These are phyloP conservation scores for Emmonsia crescens DNA, from an alignment of 2,329 filamentous ascomycete species.

Conservation along the genomic window DNA sequence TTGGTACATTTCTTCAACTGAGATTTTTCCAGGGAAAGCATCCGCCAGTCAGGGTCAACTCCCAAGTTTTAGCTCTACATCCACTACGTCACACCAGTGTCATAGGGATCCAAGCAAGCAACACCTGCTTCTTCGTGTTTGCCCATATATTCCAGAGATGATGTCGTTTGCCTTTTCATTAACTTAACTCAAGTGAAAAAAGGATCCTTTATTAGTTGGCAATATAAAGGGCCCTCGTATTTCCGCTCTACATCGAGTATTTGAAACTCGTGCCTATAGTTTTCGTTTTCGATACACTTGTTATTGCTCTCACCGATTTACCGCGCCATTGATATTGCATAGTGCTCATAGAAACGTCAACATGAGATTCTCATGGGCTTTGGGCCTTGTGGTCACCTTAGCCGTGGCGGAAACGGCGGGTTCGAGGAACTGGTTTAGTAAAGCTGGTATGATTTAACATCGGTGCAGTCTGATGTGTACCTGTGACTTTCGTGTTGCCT, in stretches of 20 bases:
- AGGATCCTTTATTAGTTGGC: background rate
- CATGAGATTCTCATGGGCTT: slow-evolving; percentile 67
- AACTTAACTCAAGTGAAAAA: background rate
- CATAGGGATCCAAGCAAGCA: slow-evolving; percentile 1
- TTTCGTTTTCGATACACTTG: background rate
- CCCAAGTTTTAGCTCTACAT: background rate
- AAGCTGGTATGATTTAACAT: slow-evolving; percentile 54
- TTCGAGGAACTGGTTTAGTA: slow-evolving; percentile 76
- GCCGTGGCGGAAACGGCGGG: slow-evolving; percentile 55
- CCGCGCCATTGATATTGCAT: background rate
- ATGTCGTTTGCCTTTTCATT: background rate
- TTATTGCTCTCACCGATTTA: background rate
- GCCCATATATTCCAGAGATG: background rate
- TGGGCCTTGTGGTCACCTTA: slow-evolving; percentile 59
- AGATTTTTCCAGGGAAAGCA: background rate
- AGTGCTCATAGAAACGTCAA: slow-evolving; percentile 18
- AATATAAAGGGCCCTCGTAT: background rate
- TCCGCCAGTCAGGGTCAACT: background rate
- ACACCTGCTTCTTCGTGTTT: background rate
- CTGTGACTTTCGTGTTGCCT: too few relatives aligned
- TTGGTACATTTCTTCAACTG: background rate
- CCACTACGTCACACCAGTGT: slow-evolving; percentile 5
- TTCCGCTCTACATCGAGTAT: background rate
- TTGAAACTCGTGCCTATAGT: background rate
- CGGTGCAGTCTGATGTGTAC: slow-evolving; percentile 4